Base-by-base conservation (phyloP, 2,329 filamentous ascomycete genomes). In the Trichoderma sp. region DNA sequence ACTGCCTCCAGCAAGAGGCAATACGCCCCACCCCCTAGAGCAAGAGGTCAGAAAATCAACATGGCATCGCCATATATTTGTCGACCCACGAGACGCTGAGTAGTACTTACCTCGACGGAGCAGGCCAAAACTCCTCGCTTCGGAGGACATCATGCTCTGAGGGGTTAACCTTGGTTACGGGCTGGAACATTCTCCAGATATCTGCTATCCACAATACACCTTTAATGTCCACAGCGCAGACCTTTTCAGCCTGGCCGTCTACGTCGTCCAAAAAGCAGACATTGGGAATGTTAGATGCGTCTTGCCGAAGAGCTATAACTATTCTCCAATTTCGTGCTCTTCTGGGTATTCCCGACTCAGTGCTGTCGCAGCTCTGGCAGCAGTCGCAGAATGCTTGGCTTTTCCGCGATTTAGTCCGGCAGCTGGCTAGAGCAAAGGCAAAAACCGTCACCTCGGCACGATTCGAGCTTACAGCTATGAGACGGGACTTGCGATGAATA, bases 391-490 rank as follows among this genome's bases (percentile, higher is more conserved):
- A 54, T 21, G 70, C 64, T 43, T 43, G 34, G 16, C 43, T 28
- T 3, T 54, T 39, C 60, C n/a, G 65, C 16, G 37, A 34, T 13
- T 32, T 59, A 52, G 66, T 55, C 54, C 39, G 71, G 32, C 61
- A 30, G 43, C 52, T 21, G 56, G 74, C 70, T 56, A 83, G 75
- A 5, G 82, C 83, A 71, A 83, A 82, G 0, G 83, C 84, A 73
- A 88, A 88, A 0, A 89, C 82, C 0, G 81, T 84, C 7, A 86
- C 79, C 71, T 86, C 84, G 63, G 76, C 76, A 4, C 85, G 86
- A 76, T 99, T 99, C 0, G 92, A 89, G 73, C 91, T 92, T 49
- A 96, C 90, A 0, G 95, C 96, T 71, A 99, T 91, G 70, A 97
- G 82, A 0, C 94, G 89, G n/a, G 92, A 93, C 71, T 89, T 82